Evolutionary conservation across 1,284 basidiomycete genomes (phyloP), one percentile per base, ranked within the genome.

Genomic region (Peniophora sp.): DNA sequence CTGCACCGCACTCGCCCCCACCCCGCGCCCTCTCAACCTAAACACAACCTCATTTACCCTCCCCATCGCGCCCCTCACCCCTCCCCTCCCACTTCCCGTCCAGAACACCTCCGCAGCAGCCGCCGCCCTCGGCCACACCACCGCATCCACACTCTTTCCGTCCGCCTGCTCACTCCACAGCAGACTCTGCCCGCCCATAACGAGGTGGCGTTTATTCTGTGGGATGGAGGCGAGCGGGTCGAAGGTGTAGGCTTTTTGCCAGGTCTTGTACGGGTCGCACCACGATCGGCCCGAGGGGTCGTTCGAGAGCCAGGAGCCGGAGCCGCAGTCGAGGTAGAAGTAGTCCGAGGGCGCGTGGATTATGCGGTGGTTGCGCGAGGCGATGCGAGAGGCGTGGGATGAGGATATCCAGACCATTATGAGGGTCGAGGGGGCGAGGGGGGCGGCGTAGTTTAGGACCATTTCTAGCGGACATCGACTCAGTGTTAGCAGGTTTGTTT

Each of bases 81-180:
- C 74, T 3, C 78, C 71, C 0, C 65, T 69, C 0, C 65, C 69
- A 0, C 75, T 70, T 0, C 91, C 87, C 2, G 78, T 81, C 90
- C 90, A 93, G 68, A 87, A 92, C 15, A 92, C 63, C 70, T 94
- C 91, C 0, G 88, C 88, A 3, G 81, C 79, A 0, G 83, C 75
- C 0, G 88, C 86, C 8, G 88, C 85, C 49, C 90, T 76, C 2
- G 92, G 91, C 88, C 90, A 93, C 8, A 81, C 70, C 51, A 83
- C 78, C 0, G 74, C 60, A 59, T 93, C 88, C 47, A 93, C 65
- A 62, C 88, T 91, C 49, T 74, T 70, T 11, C 81, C 76, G 42
- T 79, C 76, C 2, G 83, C 78, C 65, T 91, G 87, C 66, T 92
- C 88, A 2, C 83, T 74, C 90, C 90, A 92, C 1, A 92, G 70